Base-by-base conservation (phyloP, 2,329 filamentous ascomycete species). In the Fusarium oxysporum region DNA sequence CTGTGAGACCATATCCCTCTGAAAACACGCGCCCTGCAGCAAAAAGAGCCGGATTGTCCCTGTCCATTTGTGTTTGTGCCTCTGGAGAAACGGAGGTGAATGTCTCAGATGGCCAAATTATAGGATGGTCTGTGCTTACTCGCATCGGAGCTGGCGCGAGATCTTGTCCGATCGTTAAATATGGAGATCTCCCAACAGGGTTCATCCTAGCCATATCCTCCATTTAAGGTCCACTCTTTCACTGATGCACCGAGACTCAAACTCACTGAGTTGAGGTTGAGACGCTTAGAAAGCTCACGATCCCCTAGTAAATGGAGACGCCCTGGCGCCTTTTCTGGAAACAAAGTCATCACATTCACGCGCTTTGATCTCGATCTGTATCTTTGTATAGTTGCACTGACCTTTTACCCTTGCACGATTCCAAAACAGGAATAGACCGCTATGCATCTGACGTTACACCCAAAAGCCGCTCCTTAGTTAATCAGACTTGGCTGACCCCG, bases 161-260 rank as follows among this genome's bases (percentile, higher is more conserved):
- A 76, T 76, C 74, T 65, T 69, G 48, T 50, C 54, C 74, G 74
- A 76, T 76, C 70, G 54, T 44, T 40, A 47, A 51, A 38, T 43
- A 65, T 70, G 68, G 73, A 37, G 55, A 68, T 44, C 23, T 19
- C 13, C 65, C 17, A 30, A 23, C 40, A 65, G 62, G 47, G 59
- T n/a, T 38, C 28, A 65, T 53, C 66, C 65, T 55, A 53, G 47
- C 53, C n/a, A 38, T 47, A 33, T 21, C 43, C 23, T 23, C n/a
- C 47, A 23, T 23, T 40, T 19, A 9, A 21, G 45, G 21, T 38
- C 51, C 51, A 40, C 54, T 56, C 30, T 32, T 45, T 21, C 17
- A 23, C 30, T 33, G 25, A 38, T 28, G 23, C 23, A 35, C 32
- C 30, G 19, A 48, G 30, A 57, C 32, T 28, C n/a, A 38, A 19